phyloP scores from a whole-genome alignment of 2,329 filamentous ascomycete species.

The Fusarium nodosum region DNA sequence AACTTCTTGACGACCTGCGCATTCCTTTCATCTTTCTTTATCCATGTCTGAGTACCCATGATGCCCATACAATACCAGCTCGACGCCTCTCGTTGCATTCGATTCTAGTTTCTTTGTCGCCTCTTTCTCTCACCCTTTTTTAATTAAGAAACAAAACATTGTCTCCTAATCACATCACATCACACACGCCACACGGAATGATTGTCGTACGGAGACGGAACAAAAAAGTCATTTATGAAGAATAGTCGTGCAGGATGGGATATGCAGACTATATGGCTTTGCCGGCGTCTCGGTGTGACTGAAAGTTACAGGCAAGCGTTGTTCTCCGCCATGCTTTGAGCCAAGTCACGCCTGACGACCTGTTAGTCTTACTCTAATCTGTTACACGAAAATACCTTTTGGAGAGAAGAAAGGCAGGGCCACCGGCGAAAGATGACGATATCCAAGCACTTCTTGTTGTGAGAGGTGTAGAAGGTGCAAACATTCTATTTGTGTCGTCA shows the following conservation, averaged over 20 bases:
- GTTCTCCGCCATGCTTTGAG: conserved; percentile 22
- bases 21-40: conserved; percentile 58
- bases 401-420: conserved; percentile 43
- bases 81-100: conserved; percentile 66
- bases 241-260: conserved; percentile 54
- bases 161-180: conserved; percentile 53
- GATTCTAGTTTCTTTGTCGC: conserved; percentile 57
- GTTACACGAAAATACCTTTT: conserved; percentile 34
- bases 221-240: conserved; percentile 56
- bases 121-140: conserved; percentile 56
- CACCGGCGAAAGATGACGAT: conserved; percentile 39
- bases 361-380: conserved; percentile 34
- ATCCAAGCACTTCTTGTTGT: conserved; percentile 29
- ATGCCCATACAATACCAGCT: conserved; percentile 72
- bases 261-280: conserved; percentile 52
- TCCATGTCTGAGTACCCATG: conserved; percentile 70
- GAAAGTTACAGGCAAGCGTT: conserved; percentile 35
- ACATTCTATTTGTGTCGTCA: conserved; percentile 45
- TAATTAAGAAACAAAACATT: conserved; percentile 56
- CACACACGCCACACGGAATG: conserved; percentile 51
- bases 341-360: conserved; percentile 19
- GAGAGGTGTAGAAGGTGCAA: conserved; percentile 40
- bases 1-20: conserved; percentile 42
- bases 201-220: conserved; percentile 52
- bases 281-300: conserved; percentile 40